Percentiles rank a stretch among this genome's conserved stretches.
Conservation (phyloP, 768 basidiomycete genomes). For the Tulasnella sp. region DNA sequence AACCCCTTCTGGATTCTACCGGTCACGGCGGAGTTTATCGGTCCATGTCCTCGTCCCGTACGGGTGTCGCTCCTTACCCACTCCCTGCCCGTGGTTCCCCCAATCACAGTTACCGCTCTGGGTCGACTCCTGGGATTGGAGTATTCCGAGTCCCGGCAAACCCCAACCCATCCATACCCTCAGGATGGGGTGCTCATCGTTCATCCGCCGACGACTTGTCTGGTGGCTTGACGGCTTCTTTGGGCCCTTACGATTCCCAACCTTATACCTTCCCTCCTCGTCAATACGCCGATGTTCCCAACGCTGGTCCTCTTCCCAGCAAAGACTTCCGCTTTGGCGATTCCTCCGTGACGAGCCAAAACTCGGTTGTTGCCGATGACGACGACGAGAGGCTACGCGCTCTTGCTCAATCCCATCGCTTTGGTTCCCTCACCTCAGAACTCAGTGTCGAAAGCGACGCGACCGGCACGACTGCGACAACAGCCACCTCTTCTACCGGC, state of each 20-base stretch:
- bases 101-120: slow-evolving; percentile 4
- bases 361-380: background rate
- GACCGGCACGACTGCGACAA: slow-evolving; percentile 12
- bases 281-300: background rate
- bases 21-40: slow-evolving; percentile 13
- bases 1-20: background rate
- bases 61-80: slow-evolving; percentile 3
- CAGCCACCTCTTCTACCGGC: slow-evolving; percentile 1
- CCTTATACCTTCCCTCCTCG: slow-evolving; percentile 13
- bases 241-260: background rate
- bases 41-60: background rate
- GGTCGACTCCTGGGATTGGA: slow-evolving; percentile 11
- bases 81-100: background rate
- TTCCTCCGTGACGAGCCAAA: background rate
- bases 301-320: slow-evolving; percentile 18
- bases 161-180: background rate
- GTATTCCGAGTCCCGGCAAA: slow-evolving; percentile 14
- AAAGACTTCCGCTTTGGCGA: slow-evolving; percentile 19
- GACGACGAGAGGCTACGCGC: slow-evolving; percentile 6
- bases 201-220: slow-evolving; percentile 5
- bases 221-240: slow-evolving; percentile 7
- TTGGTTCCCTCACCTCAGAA: slow-evolving; percentile 17
- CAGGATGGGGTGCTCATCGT: slow-evolving; percentile 3
- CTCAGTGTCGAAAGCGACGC: slow-evolving; percentile 11
- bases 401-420: slow-evolving; percentile 17